Evolutionary conservation across 2,329 filamentous ascomycete species (phyloP), one percentile per base, ranked within the genome.

Genomic region (Aureobasidium sp.): DNA sequence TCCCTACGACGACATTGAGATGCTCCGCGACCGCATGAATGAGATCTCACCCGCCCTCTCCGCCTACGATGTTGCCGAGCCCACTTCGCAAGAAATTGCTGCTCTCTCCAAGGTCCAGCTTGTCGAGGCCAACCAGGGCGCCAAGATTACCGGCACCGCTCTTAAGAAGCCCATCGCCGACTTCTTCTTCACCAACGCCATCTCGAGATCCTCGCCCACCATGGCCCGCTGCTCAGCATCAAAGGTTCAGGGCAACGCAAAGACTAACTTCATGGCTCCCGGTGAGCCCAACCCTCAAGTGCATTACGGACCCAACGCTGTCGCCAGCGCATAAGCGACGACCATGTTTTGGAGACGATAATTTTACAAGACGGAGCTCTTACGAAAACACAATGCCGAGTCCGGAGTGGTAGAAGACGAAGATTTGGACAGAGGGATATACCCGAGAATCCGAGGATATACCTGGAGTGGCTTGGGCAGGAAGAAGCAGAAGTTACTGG

Each of bases 121-220:
- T 62, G 90, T 96, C 59, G 94, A 97, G 73, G 90, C 95, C 77
- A 97, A 97, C 82, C 96, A 94, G 84, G 91, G 90, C 52, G 78
- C 85, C 56, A 88, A 90, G 77, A 71, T 82, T n/a, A 87, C 80
- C 44, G 86, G 85, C n/a, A 77, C 82, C 69, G 85, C 89, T 33
- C 82, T 99, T 70, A 90, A 86, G 81, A 90, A 89, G 77, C 85
- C 89, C 62, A 90, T 99, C 69, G 87, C 96, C 70, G 90, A 99
- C 81, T 99, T 99, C 77, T 99, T 92, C 80, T 96, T 97, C 78
- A 99, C 94, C 75, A 93, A 99, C 77, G 86, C 88, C 63, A 97
- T 99, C 76, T 96, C 92, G 42, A 87, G 94, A 83, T 97, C 92
- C 80, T 97, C 92, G 65, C 92, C 94, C 57, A 99, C 94, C 63